Evolutionary conservation across 371 early-diverging fungal genomes (phyloP), one percentile per base, ranked within the genome.

Genomic region (Sporodiniella umbellata): DNA sequence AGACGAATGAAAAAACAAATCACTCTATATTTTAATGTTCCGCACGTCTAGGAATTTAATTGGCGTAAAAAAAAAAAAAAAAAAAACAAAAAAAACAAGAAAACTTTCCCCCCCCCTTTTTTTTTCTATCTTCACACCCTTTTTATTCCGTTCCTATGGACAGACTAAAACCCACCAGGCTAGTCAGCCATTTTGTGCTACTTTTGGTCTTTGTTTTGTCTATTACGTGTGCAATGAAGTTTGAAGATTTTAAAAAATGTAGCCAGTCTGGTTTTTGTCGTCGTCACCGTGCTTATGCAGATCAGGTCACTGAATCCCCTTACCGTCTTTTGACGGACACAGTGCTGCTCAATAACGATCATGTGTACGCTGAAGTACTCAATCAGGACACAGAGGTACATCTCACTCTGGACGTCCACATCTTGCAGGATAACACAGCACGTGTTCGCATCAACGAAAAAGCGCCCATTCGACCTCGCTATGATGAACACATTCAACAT

Each of bases 231-330:
- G 66, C 67, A 23, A 72, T 72, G 73, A 72, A 72, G 51, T 53
- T 56, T 52, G 90, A 89, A 43, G 92, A 98, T 65, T 98, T 98
- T 66, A 95, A 94, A 65, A 86, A 77, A 0, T 96, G 96, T 66
- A 71, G 82, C 17, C 91, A 96, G 56, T 81, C 86, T 42, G 88
- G 86, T 15, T 98, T 98, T 67, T 96, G 96, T 67, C 67, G 75
- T 8, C 88, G 97, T 37, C 93, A 97, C 70, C 80, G 94, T 10
- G 90, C 86, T 8, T 92, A 84, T 65, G 94, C 93, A 10, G 88
- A 91, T 30, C 39, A 52, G n/a, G 59, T 49, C 8, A 49, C 40
- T 1, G 17, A 49, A 12, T 87, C 89, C 0, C 88, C 86, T 7
- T 94, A 87, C 64, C 61, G 64, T 26, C 63, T 92, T 25, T 46